phyloP scores from a whole-genome alignment of 805 yeast genomes.

The Ogataea paraovalis region DNA sequence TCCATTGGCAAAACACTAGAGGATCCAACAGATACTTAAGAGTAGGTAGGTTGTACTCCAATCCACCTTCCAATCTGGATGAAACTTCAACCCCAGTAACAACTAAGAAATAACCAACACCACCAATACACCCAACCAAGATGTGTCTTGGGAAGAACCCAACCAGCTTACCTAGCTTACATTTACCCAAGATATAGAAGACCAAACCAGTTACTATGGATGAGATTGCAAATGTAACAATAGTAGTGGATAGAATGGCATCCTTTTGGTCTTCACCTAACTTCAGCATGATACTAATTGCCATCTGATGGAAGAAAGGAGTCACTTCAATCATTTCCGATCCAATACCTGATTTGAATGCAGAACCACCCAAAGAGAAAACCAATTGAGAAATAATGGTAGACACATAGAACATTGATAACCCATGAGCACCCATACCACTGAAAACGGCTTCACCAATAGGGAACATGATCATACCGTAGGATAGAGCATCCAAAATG shows the following conservation, averaged over 20 bases:
- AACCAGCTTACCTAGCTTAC: slow-evolving; percentile 77
- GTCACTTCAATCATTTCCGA: slow-evolving; percentile 99
- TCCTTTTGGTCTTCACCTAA: slow-evolving; percentile 44
- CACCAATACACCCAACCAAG: slow-evolving; percentile 95
- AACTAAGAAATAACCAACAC: slow-evolving; percentile 90
- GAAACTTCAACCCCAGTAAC: slow-evolving; percentile 90
- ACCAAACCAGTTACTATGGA: slow-evolving; percentile 83
- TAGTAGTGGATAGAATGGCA: slow-evolving; percentile 76
- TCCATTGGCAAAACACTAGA: slow-evolving; percentile 57
- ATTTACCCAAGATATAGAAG: slow-evolving; percentile 72
- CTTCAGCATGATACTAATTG: slow-evolving; percentile 54
- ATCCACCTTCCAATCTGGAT: slow-evolving; percentile 72
- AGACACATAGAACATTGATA: slow-evolving; percentile 91
- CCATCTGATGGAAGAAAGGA: slow-evolving; percentile 96
- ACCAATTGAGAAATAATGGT: slow-evolving; percentile 87
- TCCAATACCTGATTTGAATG: slow-evolving; percentile 87
- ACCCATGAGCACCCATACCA: slow-evolving; percentile 78
- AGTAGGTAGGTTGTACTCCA: slow-evolving; percentile 60
- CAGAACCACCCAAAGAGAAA: slow-evolving; percentile 86
- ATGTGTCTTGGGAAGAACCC: slow-evolving; percentile 97
- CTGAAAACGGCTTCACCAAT: slow-evolving; percentile 76
- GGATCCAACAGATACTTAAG: slow-evolving; percentile 43
- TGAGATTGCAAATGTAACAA: slow-evolving; percentile 78
- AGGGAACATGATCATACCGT: slow-evolving; percentile 98
- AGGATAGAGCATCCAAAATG: slow-evolving; percentile 87